Evolutionary conservation across 2,329 filamentous ascomycete species (phyloP).

Genomic region (Podosphaera fusca): DNA sequence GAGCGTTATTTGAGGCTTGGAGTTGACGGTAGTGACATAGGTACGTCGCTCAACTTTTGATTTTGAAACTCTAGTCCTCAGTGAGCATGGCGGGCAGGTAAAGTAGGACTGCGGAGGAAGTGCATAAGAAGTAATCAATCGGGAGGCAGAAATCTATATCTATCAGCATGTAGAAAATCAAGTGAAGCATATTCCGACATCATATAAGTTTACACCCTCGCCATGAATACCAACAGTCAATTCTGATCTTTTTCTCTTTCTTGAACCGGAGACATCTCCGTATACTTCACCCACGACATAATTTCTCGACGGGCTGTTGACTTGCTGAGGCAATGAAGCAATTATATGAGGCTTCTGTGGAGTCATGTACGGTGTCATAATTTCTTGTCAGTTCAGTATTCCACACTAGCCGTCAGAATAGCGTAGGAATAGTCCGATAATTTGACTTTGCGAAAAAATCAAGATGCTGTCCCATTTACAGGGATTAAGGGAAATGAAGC

Average conservation of each 20-base stretch:
- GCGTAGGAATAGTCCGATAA: background rate
- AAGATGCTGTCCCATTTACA: conserved; percentile 1
- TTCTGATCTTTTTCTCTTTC: conserved; percentile 39
- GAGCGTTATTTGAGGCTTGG: conserved; percentile 28
- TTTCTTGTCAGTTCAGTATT: no score
- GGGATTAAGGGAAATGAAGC: no score
- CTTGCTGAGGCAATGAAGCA: conserved; percentile 32
- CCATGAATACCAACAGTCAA: conserved; percentile 40
- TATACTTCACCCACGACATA: conserved; percentile 38
- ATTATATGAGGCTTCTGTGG: conserved; percentile 42
- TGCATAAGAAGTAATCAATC: conserved; percentile 41
- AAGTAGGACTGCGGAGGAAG: conserved; percentile 41
- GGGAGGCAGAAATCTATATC: conserved; percentile 32
- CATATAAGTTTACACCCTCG: conserved; percentile 41
- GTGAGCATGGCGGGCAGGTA: conserved; percentile 35
- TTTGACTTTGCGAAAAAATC: conserved; percentile 3
- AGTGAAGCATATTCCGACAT: conserved; percentile 22
- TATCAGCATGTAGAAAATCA: background rate
- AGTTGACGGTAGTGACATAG: conserved; percentile 30
- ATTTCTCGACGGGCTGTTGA: conserved; percentile 26
- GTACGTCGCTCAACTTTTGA: conserved; percentile 33
- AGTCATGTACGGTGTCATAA: conserved; percentile 25
- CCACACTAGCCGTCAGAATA: no score
- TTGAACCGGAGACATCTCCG: conserved; percentile 29
- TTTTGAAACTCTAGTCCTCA: conserved; percentile 23